Evolutionary conservation across 106 monocot species (phyloP), one percentile per base, ranked within the genome.

Genomic region (Cymbidium sinense): DNA sequence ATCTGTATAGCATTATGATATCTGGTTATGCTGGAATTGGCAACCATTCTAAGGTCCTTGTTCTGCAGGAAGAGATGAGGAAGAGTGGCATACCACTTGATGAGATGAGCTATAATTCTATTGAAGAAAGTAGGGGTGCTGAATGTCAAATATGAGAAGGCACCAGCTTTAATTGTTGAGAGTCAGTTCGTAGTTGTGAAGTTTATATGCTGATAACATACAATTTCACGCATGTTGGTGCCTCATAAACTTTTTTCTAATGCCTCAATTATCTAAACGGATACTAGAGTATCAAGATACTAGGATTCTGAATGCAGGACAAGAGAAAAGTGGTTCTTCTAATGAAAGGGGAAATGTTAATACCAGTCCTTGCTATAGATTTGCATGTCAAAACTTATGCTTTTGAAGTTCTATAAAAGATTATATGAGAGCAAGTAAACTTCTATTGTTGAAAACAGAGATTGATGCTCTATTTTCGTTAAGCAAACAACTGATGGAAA

Each of bases 1-100:
- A 47, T 27, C 44, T 74, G 35, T 74, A 74, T 74, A n/a, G 43
- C 23, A n/a, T 41, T 74, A 74, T 74, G 74, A 74, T 74, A 74
- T 74, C 74, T 28, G 47, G 74, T 47, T 74, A 74, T 74, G 41
- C 28, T 25, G 27, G 74, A 44, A 44, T 74, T 28, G 74, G 43
- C 13, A 74, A 74, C 47, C 34, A 74, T 11, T 74, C 74, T 44
- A 74, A 13, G 74, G 43, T 74, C 20, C 41, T 74, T 74, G 9
- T 10, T 47, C 44, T 74, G 28, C 43, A 25, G 44, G 74, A 74
- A 74, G 74, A 74, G 27, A 74, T 74, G 74, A 74, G 28, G 21
- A 44, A 44, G 23, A 44, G 74, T 20, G 74, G 74, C 25, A 74
- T 74, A 27, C 25, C 74, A 25, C 27, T 44, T 74, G 74, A 47